Conservation (phyloP, 495 filamentous ascomycete genomes). For the Trichoderma virens region DNA sequence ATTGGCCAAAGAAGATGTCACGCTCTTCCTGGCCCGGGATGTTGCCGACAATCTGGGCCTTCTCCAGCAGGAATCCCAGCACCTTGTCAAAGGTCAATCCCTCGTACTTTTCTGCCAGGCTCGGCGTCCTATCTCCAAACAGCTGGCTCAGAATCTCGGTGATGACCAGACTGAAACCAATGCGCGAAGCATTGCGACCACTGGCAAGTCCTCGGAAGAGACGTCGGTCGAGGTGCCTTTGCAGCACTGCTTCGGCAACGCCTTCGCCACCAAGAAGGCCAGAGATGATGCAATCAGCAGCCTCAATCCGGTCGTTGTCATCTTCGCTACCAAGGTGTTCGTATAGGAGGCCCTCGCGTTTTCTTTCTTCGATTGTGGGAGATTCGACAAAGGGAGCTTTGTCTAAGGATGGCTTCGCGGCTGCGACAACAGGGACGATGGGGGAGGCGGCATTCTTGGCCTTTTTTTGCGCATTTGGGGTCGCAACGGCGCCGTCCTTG, state of each 20-base stretch:
- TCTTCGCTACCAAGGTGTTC: slow-evolving; percentile 45
- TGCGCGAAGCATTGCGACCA: slow-evolving; percentile 76
- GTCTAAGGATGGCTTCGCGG: not conserved
- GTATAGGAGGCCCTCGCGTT: slow-evolving; percentile 45
- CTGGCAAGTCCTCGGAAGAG: slow-evolving; percentile 86
- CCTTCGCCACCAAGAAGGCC: slow-evolving; percentile 33
- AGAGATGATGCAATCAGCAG: slow-evolving; percentile 41
- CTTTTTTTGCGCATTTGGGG: not conserved
- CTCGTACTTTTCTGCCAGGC: slow-evolving; percentile 35
- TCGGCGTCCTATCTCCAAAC: slow-evolving; percentile 33
- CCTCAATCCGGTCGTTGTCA: slow-evolving; percentile 38
- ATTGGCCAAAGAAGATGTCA: slow-evolving; percentile 73
- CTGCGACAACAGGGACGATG: not conserved
- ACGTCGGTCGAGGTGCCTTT: slow-evolving; percentile 49
- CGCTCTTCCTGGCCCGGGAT: slow-evolving; percentile 72
- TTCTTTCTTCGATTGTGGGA: slow-evolving; percentile 25
- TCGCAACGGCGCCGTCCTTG: not conserved
- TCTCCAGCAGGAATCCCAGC: slow-evolving; percentile 58
- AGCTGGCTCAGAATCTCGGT: slow-evolving; percentile 69
- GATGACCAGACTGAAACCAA: slow-evolving; percentile 86
- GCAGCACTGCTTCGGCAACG: slow-evolving; percentile 36
- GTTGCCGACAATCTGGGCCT: slow-evolving; percentile 56
- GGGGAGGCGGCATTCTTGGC: not conserved
- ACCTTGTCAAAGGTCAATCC: slow-evolving; percentile 47
- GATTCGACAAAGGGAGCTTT: not conserved